A percentile compares a stretch with the other conserved stretches of the same genome.
These are phyloP conservation scores for Paramecium sonneborni DNA, from an alignment of 73 alveolate genomes.

Conservation along the genomic window DNA sequence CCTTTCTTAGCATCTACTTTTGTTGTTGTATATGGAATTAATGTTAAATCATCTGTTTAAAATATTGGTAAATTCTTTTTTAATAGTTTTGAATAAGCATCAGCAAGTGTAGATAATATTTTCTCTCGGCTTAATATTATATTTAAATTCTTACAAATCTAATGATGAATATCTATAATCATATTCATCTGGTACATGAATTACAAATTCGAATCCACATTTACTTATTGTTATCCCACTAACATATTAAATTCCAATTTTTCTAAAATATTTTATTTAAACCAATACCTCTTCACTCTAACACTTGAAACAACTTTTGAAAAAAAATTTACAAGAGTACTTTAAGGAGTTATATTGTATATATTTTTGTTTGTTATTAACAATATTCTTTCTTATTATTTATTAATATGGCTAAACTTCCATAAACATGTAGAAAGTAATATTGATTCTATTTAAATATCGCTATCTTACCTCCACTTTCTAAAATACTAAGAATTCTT, in stretches of 20 bases:
- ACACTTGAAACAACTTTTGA: constrained; percentile 28
- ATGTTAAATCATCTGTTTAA: constrained; percentile 65
- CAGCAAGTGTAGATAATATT: constrained; percentile 42
- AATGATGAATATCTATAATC: constrained; percentile 78
- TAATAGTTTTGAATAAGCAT: neutral
- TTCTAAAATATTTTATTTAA: neutral
- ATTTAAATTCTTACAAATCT: constrained; percentile 15
- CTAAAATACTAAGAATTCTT: neutral
- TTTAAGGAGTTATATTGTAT: constrained; percentile 24
- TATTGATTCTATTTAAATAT: neutral
- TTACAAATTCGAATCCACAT: constrained; percentile 73
- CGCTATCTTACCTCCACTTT: neutral
- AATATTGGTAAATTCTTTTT: neutral
- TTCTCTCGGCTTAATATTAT: constrained; percentile 65
- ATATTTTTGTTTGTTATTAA: constrained; percentile 7
- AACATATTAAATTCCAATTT: neutral
- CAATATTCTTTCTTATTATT: neutral
- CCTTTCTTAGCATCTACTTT: constrained; percentile 77
- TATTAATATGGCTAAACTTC: constrained; percentile 14
- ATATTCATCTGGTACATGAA: constrained; percentile 78
- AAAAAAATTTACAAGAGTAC: neutral
- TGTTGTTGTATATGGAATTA: constrained; percentile 77
- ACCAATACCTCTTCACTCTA: neutral
- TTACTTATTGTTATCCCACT: constrained; percentile 55
- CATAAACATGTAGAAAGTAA: neutral